Conservation (phyloP, 148 eudicot species). For the Nyssa sinensis region DNA sequence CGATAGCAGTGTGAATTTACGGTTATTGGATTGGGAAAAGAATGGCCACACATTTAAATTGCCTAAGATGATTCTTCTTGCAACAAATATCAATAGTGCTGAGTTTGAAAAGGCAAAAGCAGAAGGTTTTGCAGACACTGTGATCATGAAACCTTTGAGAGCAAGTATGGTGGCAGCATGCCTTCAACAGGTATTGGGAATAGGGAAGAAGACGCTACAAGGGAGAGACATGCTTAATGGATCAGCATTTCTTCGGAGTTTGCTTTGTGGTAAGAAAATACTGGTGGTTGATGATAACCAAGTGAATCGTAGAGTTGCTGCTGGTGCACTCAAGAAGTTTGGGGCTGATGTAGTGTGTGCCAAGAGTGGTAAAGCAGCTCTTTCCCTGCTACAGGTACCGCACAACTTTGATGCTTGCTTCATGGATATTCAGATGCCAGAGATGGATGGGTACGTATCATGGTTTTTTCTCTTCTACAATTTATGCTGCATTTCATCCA, state of each 20-base stretch:
- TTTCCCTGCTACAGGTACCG: slow-evolving; percentile 49
- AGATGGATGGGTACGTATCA: slow-evolving; percentile 72
- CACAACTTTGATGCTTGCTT: slow-evolving; percentile 66
- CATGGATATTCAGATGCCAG: slow-evolving; percentile 87
- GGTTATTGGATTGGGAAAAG: slow-evolving; percentile 29
- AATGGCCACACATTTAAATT: slow-evolving; percentile 29
- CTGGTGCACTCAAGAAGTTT: slow-evolving; percentile 68
- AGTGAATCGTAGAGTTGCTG: slow-evolving; percentile 75
- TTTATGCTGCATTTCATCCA: too few relatives aligned
- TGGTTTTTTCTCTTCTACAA: too few relatives aligned
- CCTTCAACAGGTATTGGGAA: slow-evolving; percentile 63
- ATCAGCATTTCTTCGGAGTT: slow-evolving; percentile 26
- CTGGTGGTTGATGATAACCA: slow-evolving; percentile 71
- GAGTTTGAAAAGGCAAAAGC: slow-evolving; percentile 53
- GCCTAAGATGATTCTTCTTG: slow-evolving; percentile 59
- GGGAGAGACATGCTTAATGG: slow-evolving; percentile 37
- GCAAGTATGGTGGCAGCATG: slow-evolving; percentile 73
- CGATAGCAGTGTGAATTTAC: slow-evolving; percentile 19
- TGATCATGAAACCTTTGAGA: slow-evolving; percentile 68
- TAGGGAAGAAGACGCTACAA: slow-evolving; percentile 35
- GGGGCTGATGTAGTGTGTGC: slow-evolving; percentile 69
- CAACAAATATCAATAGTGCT: slow-evolving; percentile 38
- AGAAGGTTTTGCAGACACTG: slow-evolving; percentile 63
- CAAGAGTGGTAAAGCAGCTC: slow-evolving; percentile 67
- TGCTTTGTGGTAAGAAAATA: slow-evolving; percentile 57